Base-by-base conservation (phyloP, 1,284 basidiomycete genomes). In the Ganoderma lingzhi region DNA sequence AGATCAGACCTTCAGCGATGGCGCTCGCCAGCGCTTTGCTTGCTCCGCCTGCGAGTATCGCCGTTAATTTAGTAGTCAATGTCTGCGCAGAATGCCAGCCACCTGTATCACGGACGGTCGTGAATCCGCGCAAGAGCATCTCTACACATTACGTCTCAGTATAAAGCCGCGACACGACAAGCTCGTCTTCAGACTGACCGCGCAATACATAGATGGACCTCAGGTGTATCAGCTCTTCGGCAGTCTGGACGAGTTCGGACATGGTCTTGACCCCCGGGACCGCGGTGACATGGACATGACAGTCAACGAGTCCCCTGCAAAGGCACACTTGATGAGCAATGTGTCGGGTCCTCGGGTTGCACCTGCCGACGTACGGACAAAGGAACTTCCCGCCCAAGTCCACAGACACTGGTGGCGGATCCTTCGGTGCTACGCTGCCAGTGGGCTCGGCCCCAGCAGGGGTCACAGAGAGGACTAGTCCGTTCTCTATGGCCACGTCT, bases 71-170 rank as follows among this genome's bases (percentile, higher is more conserved):
- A 3, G 10, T 17, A 28, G 19, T 10, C 30, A 19, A 55, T n/a
- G 53, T 32, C 42, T n/a, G 12, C 23, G 17, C 1, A 48, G 10
- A 14, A 23, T 15, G 10, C 39, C 4, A 10, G 19, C 37, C 28
- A 69, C 84, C 85, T 12, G 81, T 82, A 70, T 87, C 85, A n/a
- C 85, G 80, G 19, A 85, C 83, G 3, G 84, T 85, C 0, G 85
- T 87, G 73, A 86, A 87, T 0, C 85, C 85, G 32, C 84, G 76
- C 15, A 78, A 65, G 2, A 86, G 80, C 84, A 86, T 86, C 67
- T 83, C 82, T 80, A 37, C 42, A 10, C 41, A 39, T 1, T 10
- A 6, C 12, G 17, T 56, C 6, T 35, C 44, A 30, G 41, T 1
- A 3, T n/a, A 19, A 5, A 30, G 4, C 19, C 64, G 19, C 37